These are phyloP conservation scores for Neolentinus lepideus DNA, from an alignment of 1,284 basidiomycete genomes.

Conservation along the genomic window DNA sequence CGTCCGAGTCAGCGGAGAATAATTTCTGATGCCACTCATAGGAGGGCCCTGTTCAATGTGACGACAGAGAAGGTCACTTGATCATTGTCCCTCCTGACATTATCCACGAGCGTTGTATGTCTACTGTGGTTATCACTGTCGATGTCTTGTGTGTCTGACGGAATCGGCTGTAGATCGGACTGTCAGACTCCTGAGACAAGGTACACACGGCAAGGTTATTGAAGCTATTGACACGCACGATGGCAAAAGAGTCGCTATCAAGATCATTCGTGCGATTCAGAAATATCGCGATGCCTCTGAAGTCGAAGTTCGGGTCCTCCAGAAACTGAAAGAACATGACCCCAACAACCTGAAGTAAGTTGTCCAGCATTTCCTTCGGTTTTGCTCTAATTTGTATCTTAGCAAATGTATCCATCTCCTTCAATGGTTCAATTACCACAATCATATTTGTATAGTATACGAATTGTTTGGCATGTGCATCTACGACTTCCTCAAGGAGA, in stretches of 20 bases:
- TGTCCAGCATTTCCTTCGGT: conserved; percentile 5
- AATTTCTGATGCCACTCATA: conserved; percentile 21
- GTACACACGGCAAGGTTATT: conserved; percentile 98
- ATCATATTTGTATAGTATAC: conserved; percentile 97
- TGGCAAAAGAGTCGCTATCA: conserved; percentile 87
- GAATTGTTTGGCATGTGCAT: conserved; percentile 97
- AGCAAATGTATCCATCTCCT: conserved; percentile 98
- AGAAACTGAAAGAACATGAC: conserved; percentile 88
- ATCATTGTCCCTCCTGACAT: conserved; percentile 88
- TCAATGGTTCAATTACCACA: conserved; percentile 93
- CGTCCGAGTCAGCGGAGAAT: conserved; percentile 1
- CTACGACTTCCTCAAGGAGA: conserved; percentile 98
- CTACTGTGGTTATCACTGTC: conserved; percentile 1
- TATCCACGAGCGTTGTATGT: conserved; percentile 77
- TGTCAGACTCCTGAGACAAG: conserved; percentile 87
- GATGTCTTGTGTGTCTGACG: conserved; percentile 10
- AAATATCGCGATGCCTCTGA: conserved; percentile 99
- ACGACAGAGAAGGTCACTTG: conserved; percentile 94
- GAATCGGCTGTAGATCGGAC: conserved; percentile 66
- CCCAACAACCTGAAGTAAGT: conserved; percentile 85
- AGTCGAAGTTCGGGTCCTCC: conserved; percentile 95
- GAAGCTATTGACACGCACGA: conserved; percentile 83
- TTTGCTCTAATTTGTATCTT: conserved; percentile 8
- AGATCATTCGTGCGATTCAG: conserved; percentile 95
- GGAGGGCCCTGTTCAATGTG: conserved; percentile 67